Evolutionary conservation across 2,329 filamentous ascomycete species (phyloP), one percentile per base, ranked within the genome.

Genomic region (Venturia pyrina): DNA sequence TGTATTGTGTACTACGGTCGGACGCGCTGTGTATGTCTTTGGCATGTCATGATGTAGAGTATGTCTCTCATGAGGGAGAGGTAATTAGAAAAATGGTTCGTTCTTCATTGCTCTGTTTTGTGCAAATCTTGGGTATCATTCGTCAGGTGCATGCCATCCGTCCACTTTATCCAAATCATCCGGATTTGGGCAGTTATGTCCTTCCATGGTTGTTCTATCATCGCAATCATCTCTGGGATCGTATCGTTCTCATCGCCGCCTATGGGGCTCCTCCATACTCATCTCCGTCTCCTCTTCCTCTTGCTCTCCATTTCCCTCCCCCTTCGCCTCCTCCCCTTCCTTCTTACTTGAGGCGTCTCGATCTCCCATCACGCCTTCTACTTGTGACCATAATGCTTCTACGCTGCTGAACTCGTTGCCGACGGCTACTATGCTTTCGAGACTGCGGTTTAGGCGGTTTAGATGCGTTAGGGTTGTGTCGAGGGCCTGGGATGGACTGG

Each of bases 331-430:
- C 56, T 53, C 66, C 46, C 44, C 67, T 48, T 72, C 63, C 67
- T 65, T 69, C 17, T 67, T 66, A 13, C 63, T 64, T 32, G 67
- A 72, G 34, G 68, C 68, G 89, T 84, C 72, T 8, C 41, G 48
- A 89, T 90, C 10, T 3, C 86, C 90, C 93, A 97, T 98, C 71
- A 98, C 93, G 70, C 88, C 90, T 79, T 99, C 95, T 73, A 99
- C 98, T 73, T 96, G 91, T 48, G 90, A 96, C 95, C 95, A 99
- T 19, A 99, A 83, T 40, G 91, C 92, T 77, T 99, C 95, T 56
- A 99, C 95, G 4, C 91, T 93, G n/a, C 90, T 88, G 78, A 99
- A 97, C 73, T 99, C 95, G 77, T 96, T 96, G 46, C 95, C 95
- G 64, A 99, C 93, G 60, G 91, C 88, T 67, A 96, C 93, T 24